Conservation (phyloP, 805 yeast genomes). For the Dipodascus geniculatus region DNA sequence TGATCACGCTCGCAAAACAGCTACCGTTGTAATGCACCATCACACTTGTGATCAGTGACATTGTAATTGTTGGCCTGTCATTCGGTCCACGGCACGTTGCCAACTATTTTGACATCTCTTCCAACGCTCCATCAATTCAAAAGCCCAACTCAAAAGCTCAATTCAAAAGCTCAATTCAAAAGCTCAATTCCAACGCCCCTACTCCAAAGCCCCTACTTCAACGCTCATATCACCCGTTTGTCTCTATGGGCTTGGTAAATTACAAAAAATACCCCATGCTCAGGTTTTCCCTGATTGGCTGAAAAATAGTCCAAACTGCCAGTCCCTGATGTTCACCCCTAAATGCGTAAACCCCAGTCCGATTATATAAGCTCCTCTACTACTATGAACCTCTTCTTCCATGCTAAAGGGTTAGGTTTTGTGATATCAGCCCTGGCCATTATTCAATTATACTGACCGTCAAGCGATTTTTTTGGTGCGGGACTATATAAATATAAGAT, state of each 20-base stretch:
- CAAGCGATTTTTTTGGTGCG: too few relatives aligned
- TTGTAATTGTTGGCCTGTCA: not conserved
- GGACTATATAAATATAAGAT: not conserved
- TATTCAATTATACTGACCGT: too few relatives aligned
- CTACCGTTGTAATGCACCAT: not conserved
- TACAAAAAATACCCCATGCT: not conserved
- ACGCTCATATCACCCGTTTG: too few relatives aligned
- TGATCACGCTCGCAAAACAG: too few relatives aligned
- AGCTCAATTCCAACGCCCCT: too few relatives aligned
- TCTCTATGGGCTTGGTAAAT: too few relatives aligned
- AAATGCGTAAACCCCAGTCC: not conserved
- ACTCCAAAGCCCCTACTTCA: too few relatives aligned
- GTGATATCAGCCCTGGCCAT: not conserved
- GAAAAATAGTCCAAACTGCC: not conserved
- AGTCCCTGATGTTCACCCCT: not conserved
- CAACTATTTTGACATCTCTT: not conserved
- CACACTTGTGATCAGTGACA: not conserved
- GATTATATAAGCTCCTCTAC: not conserved
- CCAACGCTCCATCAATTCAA: too few relatives aligned
- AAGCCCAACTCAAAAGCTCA: not conserved
- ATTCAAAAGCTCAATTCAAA: not conserved
- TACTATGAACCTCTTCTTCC: not conserved
- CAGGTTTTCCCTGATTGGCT: not conserved
- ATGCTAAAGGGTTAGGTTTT: not conserved
- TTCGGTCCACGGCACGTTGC: too few relatives aligned